A percentile compares a stretch with the other conserved stretches of the same genome.
These are phyloP conservation scores for Somion occarium DNA, from an alignment of 1,284 basidiomycete genomes.

Conservation along the genomic window DNA sequence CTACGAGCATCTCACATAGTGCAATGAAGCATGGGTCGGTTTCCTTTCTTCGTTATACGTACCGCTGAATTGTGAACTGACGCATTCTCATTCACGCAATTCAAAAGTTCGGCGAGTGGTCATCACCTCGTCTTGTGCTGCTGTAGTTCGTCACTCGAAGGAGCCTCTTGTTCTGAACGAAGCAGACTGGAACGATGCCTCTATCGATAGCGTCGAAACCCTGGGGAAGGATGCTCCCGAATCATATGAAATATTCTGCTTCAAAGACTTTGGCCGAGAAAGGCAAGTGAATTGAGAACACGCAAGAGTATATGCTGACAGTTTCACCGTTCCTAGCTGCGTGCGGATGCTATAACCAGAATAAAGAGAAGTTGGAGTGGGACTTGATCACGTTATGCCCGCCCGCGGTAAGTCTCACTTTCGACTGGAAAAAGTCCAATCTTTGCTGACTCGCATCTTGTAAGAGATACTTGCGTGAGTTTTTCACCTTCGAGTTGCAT, in stretches of 20 bases:
- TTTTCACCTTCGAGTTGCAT: not conserved
- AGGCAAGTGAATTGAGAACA: not conserved
- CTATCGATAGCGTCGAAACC: conserved; percentile 10
- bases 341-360: not conserved
- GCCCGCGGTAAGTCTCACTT: not conserved
- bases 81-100: not conserved
- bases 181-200: conserved; percentile 17
- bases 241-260: conserved; percentile 14
- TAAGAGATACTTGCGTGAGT: not conserved
- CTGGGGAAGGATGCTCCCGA: conserved; percentile 8
- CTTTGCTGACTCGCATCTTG: not conserved
- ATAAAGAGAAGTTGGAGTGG: not conserved
- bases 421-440: too few relatives aligned
- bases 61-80: not conserved
- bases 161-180: conserved; percentile 8
- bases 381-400: not conserved
- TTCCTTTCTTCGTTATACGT: not conserved
- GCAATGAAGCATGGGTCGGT: conserved; percentile 16
- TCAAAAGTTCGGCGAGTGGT: conserved; percentile 13
- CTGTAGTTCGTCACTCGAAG: not conserved
- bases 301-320: not conserved
- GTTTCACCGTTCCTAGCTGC: not conserved
- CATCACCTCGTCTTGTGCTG: conserved; percentile 11
- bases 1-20: conserved; percentile 42
- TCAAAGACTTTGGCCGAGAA: conserved; percentile 17